These are phyloP conservation scores for Pseudogymnoascus sp. DNA, from an alignment of 2,329 filamentous ascomycete species.

Conservation along the genomic window DNA sequence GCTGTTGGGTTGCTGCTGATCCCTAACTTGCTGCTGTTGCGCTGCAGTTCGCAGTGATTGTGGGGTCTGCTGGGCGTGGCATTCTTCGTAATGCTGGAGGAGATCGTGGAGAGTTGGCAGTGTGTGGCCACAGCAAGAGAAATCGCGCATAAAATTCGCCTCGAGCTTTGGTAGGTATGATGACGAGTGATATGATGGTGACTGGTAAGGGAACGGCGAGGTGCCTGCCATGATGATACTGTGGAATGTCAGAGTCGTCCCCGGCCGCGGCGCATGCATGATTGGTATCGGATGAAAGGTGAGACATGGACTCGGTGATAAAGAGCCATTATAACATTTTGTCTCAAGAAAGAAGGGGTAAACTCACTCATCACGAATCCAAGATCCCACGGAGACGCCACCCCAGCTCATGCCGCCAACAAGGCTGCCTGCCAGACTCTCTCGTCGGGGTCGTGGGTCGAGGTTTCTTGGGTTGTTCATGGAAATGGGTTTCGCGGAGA, in stretches of 20 bases:
- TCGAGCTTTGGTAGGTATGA: constrained; percentile 95
- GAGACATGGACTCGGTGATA: constrained; percentile 7
- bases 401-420: constrained; percentile 94
- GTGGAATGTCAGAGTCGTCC: constrained; percentile 24
- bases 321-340: constrained; percentile 5
- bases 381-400: constrained; percentile 90
- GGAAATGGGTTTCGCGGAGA: constrained; percentile 60
- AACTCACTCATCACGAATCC: constrained; percentile 96
- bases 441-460: constrained; percentile 52
- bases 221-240: constrained; percentile 95
- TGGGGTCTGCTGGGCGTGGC: constrained; percentile 68
- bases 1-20: constrained; percentile 41
- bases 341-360: constrained; percentile 13
- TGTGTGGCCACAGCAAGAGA: constrained; percentile 86
- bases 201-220: constrained; percentile 84
- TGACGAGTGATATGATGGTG: constrained; percentile 93
- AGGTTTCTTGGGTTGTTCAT: constrained; percentile 56
- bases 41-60: constrained; percentile 38
- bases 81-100: constrained; percentile 93
- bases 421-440: constrained; percentile 58
- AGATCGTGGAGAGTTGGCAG: constrained; percentile 90
- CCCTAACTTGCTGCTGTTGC: constrained; percentile 37
- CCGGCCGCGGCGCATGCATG: neutral
- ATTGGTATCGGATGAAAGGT: constrained; percentile 8
- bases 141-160: constrained; percentile 96